Evolutionary conservation across 805 yeast species (phyloP).

Genomic region (Metschnikowia anglica): DNA sequence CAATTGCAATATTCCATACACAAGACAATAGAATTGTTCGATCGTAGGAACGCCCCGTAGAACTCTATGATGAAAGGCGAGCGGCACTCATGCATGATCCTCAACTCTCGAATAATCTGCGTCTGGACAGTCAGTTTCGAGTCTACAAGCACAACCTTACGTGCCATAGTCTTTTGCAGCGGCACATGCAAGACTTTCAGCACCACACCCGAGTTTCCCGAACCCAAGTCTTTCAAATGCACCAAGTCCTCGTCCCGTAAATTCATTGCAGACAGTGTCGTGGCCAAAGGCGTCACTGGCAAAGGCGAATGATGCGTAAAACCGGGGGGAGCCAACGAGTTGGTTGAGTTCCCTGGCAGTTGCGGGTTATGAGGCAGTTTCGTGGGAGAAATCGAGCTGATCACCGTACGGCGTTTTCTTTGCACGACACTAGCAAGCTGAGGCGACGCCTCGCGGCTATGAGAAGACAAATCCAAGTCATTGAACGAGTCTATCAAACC

Average conservation of each 20-base stretch:
- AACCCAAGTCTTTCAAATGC: constrained; percentile 74
- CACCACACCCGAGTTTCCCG: constrained; percentile 94
- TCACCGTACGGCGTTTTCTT: constrained; percentile 40
- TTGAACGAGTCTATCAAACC: constrained; percentile 10
- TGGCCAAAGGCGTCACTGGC: constrained; percentile 32
- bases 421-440: constrained; percentile 4
- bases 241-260: constrained; percentile 61
- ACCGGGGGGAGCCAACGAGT: not conserved
- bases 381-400: constrained; percentile 44
- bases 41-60: constrained; percentile 80
- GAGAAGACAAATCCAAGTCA: constrained; percentile 10
- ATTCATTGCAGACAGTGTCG: constrained; percentile 30
- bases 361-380: constrained; percentile 16
- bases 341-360: constrained; percentile 1
- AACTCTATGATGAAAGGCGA: constrained; percentile 82
- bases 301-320: constrained; percentile 8
- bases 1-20: constrained; percentile 97
- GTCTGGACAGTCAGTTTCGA: constrained; percentile 73
- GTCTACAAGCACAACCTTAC: constrained; percentile 83
- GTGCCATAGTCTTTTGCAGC: constrained; percentile 84
- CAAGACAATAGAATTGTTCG: constrained; percentile 69
- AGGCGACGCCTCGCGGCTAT: constrained; percentile 1
- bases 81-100: constrained; percentile 87
- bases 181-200: constrained; percentile 86
- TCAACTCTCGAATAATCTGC: constrained; percentile 83